Conservation (phyloP, 495 filamentous ascomycete species). For the Apiosordaria backusii region DNA sequence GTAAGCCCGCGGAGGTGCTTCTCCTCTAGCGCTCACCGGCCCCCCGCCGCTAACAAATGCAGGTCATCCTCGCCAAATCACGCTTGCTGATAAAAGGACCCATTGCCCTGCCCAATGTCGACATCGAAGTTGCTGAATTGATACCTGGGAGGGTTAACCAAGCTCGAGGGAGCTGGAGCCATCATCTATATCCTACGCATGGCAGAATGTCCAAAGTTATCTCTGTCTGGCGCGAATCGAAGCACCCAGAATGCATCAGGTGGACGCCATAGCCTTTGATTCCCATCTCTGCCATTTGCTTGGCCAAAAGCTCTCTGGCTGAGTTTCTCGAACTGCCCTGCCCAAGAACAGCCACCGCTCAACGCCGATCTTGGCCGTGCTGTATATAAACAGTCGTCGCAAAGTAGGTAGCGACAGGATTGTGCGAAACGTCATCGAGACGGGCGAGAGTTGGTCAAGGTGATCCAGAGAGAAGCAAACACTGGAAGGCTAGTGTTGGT, state of each 20-base stretch:
- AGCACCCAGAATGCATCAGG: too few relatives aligned
- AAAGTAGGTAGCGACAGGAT: not conserved
- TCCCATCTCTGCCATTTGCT: not conserved
- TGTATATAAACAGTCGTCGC: too few relatives aligned
- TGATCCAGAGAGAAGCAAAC: not conserved
- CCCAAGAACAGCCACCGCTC: not conserved
- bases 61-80: not conserved
- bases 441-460: not conserved
- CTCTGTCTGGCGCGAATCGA: too few relatives aligned
- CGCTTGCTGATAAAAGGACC: not conserved
- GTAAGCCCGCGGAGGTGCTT: not conserved
- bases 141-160: not conserved
- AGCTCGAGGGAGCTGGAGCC: not conserved
- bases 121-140: not conserved
- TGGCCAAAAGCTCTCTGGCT: not conserved
- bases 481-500: not conserved
- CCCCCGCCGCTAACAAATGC: not conserved
- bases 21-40: not conserved
- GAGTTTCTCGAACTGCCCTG: not conserved
- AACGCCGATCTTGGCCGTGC: too few relatives aligned
- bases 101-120: not conserved
- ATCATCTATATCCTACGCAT: not conserved
- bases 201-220: too few relatives aligned
- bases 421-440: not conserved
- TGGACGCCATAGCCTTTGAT: too few relatives aligned